Conservation (phyloP, 1,284 basidiomycete species). For the Ustilago bromivora region DNA sequence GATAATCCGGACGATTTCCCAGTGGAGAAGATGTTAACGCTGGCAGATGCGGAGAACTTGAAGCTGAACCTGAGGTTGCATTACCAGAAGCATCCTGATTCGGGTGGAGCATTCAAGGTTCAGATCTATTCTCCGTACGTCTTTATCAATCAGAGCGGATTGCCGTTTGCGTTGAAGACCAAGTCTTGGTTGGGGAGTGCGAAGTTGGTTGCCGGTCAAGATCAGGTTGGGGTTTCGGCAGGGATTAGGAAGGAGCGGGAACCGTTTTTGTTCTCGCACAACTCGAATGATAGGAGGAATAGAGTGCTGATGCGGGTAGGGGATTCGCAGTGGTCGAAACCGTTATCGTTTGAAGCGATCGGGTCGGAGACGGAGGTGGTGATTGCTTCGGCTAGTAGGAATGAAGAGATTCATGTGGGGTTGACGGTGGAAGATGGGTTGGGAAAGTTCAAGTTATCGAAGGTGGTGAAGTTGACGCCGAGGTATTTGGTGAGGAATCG, state of each 20-base stretch:
- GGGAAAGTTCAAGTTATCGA: conserved; percentile 91
- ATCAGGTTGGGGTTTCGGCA: conserved; percentile 39
- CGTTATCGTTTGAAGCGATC: conserved; percentile 78
- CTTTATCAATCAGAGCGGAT: conserved; percentile 90
- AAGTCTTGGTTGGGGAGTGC: conserved; percentile 80
- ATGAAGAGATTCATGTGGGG: conserved; percentile 87
- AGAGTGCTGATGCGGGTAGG: conserved; percentile 85
- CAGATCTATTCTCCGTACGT: conserved; percentile 95
- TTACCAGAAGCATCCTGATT: conserved; percentile 82
- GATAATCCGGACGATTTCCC: conserved; percentile 92
- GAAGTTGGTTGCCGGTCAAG: conserved; percentile 87
- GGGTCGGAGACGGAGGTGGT: conserved; percentile 88
- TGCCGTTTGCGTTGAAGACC: conserved; percentile 84
- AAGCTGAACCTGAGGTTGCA: conserved; percentile 87
- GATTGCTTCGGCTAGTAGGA: conserved; percentile 77
- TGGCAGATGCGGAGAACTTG: conserved; percentile 81
- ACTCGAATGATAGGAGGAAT: conserved; percentile 80
- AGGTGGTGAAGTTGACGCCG: conserved; percentile 91
- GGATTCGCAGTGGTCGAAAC: conserved; percentile 89
- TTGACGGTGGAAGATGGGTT: conserved; percentile 92
- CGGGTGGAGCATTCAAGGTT: conserved; percentile 97
- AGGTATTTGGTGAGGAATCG: conserved; percentile 91
- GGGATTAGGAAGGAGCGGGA: conserved; percentile 70
- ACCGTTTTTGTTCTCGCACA: conserved; percentile 82
- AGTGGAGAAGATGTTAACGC: conserved; percentile 78